Base-by-base conservation (phyloP, 2,329 filamentous ascomycete genomes). In the Curvularia sp. region DNA sequence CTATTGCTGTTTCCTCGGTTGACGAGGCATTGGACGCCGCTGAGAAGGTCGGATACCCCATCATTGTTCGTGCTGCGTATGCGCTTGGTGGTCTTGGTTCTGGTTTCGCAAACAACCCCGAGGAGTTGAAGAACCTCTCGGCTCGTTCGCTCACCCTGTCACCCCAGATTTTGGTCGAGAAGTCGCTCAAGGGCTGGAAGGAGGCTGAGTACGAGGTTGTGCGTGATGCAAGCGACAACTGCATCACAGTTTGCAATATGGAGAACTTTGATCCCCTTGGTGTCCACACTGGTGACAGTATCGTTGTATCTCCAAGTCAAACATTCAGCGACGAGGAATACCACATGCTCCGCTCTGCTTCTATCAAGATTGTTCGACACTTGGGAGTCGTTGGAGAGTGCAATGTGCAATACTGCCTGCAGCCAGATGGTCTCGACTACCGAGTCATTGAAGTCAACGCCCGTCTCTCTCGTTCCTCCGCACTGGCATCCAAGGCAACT, bases 121-220 rank as follows among this genome's bases (percentile, higher is more conserved):
- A 97, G 74, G 95, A 99, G 81, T 88, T 99, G 58, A 89, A 91
- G 77, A 93, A 98, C 80, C 86, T 99, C 85, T 90, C 93, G 66
- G 93, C 95, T 62, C 89, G 92, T 65, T 98, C 94, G 47, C 85
- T 99, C 58, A 96, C 93, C 44, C 86, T 98, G 35, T 94, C 94
- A 2, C 94, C 95, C 49, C 95, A 99, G 80, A 97, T 99, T 72
- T 81, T 99, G 76, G 93, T 99, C 58, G 95, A 99, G 84, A 98
- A 98, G 82, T 97, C 93, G 52, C 88, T 99, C 69, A 98, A 97
- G 85, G 95, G 95, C 78, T 99, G 95, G 95, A 99, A 99, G 82
- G 95, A 99, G 80, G 90, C 97, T 50, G 95, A 99, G 80, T 99
- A 98, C 75, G 95, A 98, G 80, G 95, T 98, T 57, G 95, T 98